phyloP scores from a whole-genome alignment of 129 eudicot genomes.

The Chrysanthemum seticuspe region DNA sequence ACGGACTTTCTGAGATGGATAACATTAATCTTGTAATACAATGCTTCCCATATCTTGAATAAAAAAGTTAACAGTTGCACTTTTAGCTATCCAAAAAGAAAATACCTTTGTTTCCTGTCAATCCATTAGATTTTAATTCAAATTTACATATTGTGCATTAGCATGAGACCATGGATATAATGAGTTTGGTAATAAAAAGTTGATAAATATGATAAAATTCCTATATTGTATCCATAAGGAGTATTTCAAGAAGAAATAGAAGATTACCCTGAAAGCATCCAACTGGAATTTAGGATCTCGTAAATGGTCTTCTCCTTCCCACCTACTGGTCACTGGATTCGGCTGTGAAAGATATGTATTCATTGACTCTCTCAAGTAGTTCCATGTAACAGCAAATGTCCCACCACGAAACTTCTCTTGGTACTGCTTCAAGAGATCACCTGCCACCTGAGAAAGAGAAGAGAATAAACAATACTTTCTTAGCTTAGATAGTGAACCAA shows the following conservation, averaged over 20 bases:
- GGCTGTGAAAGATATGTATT: conserved; percentile 89
- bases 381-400: conserved; percentile 80
- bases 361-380: conserved; percentile 92
- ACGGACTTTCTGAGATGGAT: conserved; percentile 4
- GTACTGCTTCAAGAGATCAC: conserved; percentile 88
- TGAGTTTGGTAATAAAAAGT: background rate
- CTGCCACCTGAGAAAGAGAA: conserved; percentile 65
- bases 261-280: conserved; percentile 89
- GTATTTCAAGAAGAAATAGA: background rate
- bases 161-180: background rate
- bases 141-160: background rate
- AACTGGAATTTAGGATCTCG: conserved; percentile 88
- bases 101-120: background rate
- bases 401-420: conserved; percentile 89
- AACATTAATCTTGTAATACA: background rate
- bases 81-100: background rate
- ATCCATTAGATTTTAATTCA: background rate
- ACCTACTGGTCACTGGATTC: conserved; percentile 84
- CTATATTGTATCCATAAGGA: background rate
- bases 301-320: conserved; percentile 94
- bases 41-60: background rate
- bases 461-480: conserved; percentile 8
- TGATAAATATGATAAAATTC: no score
- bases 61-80: background rate
- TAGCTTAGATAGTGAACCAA: background rate